These are phyloP conservation scores for Fagopyrum tataricum DNA, from an alignment of 148 eudicot species.

Conservation along the genomic window DNA sequence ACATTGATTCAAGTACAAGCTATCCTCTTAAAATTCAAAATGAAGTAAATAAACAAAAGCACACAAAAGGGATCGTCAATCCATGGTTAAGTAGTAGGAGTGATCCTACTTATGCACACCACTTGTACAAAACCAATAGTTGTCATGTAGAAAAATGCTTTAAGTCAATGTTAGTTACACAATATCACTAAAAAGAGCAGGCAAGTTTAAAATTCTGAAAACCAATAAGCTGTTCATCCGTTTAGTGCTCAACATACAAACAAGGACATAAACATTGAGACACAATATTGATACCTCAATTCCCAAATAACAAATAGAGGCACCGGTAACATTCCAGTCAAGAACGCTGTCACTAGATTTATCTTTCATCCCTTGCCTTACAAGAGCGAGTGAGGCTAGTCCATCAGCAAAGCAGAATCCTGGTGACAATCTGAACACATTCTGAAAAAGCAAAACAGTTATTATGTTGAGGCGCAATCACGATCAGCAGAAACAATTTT, in stretches of 20 bases:
- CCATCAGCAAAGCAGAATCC: constrained; percentile 99
- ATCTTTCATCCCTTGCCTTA: constrained; percentile 89
- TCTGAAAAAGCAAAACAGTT: constrained; percentile 41
- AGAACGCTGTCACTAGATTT: constrained; percentile 58
- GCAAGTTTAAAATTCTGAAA: neutral
- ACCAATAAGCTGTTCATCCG: neutral
- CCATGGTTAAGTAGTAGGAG: neutral
- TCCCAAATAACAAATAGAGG: constrained; percentile 79
- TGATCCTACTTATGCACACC: neutral
- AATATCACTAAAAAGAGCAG: constrained; percentile 3
- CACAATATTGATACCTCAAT: constrained; percentile 45
- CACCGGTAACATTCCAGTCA: constrained; percentile 96
- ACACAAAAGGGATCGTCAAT: neutral
- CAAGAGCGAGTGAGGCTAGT: constrained; percentile 87
- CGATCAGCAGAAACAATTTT: neutral
- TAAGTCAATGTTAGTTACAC: neutral
- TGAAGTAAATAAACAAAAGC: neutral
- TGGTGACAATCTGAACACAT: constrained; percentile 83
- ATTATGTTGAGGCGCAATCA: constrained; percentile 13
- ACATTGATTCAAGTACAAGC: neutral
- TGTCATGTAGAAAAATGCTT: neutral
- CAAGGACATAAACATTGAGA: neutral
- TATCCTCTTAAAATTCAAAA: neutral
- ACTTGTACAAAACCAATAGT: neutral
- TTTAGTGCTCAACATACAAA: neutral